Evolutionary conservation across 192 early-diverging fungal species (phyloP), one percentile per base, ranked within the genome.

Genomic region (Spizellomyces sp.): DNA sequence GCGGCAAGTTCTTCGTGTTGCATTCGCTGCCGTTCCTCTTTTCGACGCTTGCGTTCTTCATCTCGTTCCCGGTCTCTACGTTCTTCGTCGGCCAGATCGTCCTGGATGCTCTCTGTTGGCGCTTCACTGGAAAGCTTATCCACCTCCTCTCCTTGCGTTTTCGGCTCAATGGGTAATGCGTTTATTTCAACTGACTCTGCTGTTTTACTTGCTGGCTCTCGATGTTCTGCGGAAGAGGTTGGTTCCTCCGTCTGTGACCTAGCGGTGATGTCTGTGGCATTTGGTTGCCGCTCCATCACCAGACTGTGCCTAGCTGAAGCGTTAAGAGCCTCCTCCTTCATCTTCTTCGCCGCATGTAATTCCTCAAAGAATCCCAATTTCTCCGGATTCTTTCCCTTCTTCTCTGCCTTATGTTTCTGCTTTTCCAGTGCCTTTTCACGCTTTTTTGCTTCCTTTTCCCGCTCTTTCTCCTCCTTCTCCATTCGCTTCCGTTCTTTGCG

Each of bases 41-140:
- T 22, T 9, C 54, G 54, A 8, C 56, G 50, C 4, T 45, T 17
- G 8, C 54, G 67, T 50, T 69, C 67, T 43, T 61, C 67, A n/a
- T 69, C 67, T 2, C 67, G 67, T 44, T 58, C 67, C 2, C 54
- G 67, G 56, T 69, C 67, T n/a, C 67, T 52, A n/a, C 67, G 67
- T 45, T 69, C 67, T n/a, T 45, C 67, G 0, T 69, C 67, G 8
- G 17, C 56, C 43, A 27, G n/a, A n/a, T 52, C 67, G 27, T 66
- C 5, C 42, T 6, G 27, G 27, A 36, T 36, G 27, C 27, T 36
- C 27, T 36, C 27, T 0, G 27, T 36, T 36, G 27, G 27, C 27
- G 27, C 27, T 36, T 36, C 27, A 36, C 27, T 36, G 27, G 27
- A 36, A 36, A 36, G 27, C 27, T 36, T 36, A 36, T 36, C 27